phyloP scores from a whole-genome alignment of 2,329 filamentous ascomycete genomes.

The Fusarium tjaetaba region DNA sequence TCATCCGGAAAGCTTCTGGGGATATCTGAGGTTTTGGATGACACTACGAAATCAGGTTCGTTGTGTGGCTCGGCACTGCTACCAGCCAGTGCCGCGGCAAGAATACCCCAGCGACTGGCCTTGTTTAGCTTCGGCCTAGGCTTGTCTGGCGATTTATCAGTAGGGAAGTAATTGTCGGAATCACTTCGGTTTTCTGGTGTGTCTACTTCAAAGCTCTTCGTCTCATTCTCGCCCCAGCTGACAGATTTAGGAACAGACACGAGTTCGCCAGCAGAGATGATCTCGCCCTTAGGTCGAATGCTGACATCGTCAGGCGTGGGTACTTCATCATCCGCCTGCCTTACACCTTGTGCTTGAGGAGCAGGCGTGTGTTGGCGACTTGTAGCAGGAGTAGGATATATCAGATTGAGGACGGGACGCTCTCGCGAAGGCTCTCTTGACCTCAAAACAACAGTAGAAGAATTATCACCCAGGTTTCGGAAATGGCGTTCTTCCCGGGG shows the following conservation, averaged over 20 bases:
- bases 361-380: constrained; percentile 57
- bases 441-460: constrained; percentile 50
- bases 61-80: constrained; percentile 52
- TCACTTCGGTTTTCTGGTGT: constrained; percentile 60
- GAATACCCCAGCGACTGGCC: constrained; percentile 61
- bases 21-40: constrained; percentile 13
- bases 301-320: constrained; percentile 48
- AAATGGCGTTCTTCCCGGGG: constrained; percentile 60
- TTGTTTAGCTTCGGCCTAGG: constrained; percentile 50
- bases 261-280: constrained; percentile 46
- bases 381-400: constrained; percentile 66
- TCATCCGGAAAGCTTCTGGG: constrained; percentile 29
- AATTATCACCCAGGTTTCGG: constrained; percentile 41
- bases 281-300: constrained; percentile 54
- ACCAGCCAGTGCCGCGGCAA: constrained; percentile 61
- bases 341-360: constrained; percentile 37
- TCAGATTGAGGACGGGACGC: constrained; percentile 68
- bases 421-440: constrained; percentile 64
- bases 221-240: constrained; percentile 72
- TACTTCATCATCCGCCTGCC: constrained; percentile 23
- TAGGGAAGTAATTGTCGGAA: constrained; percentile 44
- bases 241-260: constrained; percentile 62
- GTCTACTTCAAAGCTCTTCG: constrained; percentile 70
- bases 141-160: constrained; percentile 41
- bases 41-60: constrained; percentile 44